A percentile compares a stretch with the other conserved stretches of the same genome.
Conservation (phyloP, 768 basidiomycete species). For the Termitomyces sp. region DNA sequence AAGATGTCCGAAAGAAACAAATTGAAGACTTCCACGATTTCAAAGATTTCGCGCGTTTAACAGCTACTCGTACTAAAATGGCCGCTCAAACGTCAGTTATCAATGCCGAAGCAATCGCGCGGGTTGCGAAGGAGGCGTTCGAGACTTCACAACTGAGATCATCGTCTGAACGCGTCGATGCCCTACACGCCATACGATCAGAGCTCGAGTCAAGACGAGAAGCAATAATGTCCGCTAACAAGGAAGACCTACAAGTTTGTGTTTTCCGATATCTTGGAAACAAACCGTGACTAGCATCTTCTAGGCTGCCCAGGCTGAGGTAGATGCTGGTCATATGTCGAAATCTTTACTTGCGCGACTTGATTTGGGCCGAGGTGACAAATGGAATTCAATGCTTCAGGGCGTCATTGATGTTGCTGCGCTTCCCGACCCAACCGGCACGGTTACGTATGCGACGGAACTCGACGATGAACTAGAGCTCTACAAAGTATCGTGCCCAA, state of each 20-base stretch:
- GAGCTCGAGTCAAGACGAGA: slow-evolving; percentile 61
- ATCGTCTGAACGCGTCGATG: slow-evolving; percentile 59
- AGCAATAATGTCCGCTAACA: slow-evolving; percentile 77
- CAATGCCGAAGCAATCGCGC: slow-evolving; percentile 59
- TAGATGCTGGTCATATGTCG: slow-evolving; percentile 81
- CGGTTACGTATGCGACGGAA: slow-evolving; percentile 83
- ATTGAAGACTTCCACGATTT: neutral
- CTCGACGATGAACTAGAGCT: slow-evolving; percentile 85
- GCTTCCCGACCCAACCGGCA: slow-evolving; percentile 83
- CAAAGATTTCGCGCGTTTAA: neutral
- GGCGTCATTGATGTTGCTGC: slow-evolving; percentile 83
- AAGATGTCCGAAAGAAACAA: neutral
- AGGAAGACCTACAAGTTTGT: slow-evolving; percentile 68
- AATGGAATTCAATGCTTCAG: slow-evolving; percentile 92
- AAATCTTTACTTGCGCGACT: slow-evolving; percentile 79
- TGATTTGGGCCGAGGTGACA: slow-evolving; percentile 72
- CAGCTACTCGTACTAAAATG: neutral
- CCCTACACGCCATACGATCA: slow-evolving; percentile 62
- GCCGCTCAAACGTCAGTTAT: slow-evolving; percentile 14
- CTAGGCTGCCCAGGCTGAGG: slow-evolving; percentile 73
- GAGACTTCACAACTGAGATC: slow-evolving; percentile 80
- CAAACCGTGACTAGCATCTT: neutral
- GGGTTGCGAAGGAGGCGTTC: slow-evolving; percentile 77
- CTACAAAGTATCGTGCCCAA: slow-evolving; percentile 92
- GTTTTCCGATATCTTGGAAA: neutral